Percentiles rank a stretch among this genome's conserved stretches.
These are phyloP conservation scores for Raffaelea albimanens DNA, from an alignment of 2,329 filamentous ascomycete genomes.

Conservation along the genomic window DNA sequence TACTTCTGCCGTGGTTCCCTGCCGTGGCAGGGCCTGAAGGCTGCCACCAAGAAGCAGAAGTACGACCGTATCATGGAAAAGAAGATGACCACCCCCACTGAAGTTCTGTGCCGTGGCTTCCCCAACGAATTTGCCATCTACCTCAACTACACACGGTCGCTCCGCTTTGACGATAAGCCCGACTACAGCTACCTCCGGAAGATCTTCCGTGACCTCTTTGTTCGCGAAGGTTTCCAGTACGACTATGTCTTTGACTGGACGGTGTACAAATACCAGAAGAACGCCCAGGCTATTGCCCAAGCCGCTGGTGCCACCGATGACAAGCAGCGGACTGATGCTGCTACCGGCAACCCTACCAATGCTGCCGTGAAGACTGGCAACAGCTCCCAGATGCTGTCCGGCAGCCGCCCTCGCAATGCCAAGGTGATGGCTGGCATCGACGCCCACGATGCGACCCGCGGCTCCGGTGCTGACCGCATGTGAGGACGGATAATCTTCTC, in stretches of 20 bases:
- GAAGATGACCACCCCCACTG: constrained; percentile 99
- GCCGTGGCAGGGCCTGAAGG: constrained; percentile 97
- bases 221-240: constrained; percentile 98
- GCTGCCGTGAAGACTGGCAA: constrained; percentile 37
- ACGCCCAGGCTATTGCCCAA: constrained; percentile 86
- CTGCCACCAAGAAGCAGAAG: constrained; percentile 99
- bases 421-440: constrained; percentile 59
- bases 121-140: constrained; percentile 99
- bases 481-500: constrained; percentile 43
- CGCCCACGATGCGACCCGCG: constrained; percentile 63
- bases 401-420: constrained; percentile 69
- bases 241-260: constrained; percentile 99
- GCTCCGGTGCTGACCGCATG: constrained; percentile 84
- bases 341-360: constrained; percentile 50
- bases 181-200: constrained; percentile 99
- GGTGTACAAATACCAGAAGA: constrained; percentile 99
- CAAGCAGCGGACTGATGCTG: constrained; percentile 59
- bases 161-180: constrained; percentile 98
- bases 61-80: constrained; percentile 99
- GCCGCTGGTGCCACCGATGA: constrained; percentile 71
- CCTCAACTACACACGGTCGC: constrained; percentile 96
- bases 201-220: constrained; percentile 99
- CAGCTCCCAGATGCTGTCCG: constrained; percentile 60
- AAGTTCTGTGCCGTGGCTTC: constrained; percentile 97
- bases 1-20: constrained; percentile 99